A percentile compares a stretch with the other conserved stretches of the same genome.
These are phyloP conservation scores for Orychophragmus violaceus DNA, from an alignment of 345 rosid species.

Conservation along the genomic window DNA sequence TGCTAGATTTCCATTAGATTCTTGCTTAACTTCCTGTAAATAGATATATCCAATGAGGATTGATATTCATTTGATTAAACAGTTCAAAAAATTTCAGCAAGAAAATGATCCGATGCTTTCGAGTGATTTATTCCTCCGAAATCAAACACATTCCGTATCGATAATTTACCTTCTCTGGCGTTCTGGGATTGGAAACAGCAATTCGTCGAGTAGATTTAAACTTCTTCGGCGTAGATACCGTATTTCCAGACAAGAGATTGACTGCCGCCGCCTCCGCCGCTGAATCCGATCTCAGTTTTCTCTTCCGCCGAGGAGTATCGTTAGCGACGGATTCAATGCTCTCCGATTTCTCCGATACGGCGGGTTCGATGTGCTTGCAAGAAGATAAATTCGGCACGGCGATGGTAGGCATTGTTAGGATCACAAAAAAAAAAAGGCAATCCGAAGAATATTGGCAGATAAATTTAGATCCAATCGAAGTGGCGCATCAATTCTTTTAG, in stretches of 20 bases:
- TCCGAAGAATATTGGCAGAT: not conserved
- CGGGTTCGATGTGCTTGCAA: conserved; percentile 12
- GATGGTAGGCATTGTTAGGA: conserved; percentile 47
- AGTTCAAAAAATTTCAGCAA: not conserved
- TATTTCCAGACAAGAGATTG: not conserved
- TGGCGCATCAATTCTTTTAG: not conserved
- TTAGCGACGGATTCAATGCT: conserved; percentile 20
- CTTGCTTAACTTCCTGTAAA: conserved; percentile 28
- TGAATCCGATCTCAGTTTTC: conserved; percentile 43
- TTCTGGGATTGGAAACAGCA: conserved; percentile 11
- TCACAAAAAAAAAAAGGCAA: not conserved
- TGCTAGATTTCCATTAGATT: not conserved
- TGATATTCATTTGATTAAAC: not conserved
- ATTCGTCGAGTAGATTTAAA: conserved; percentile 40
- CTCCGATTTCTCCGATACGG: conserved; percentile 25
- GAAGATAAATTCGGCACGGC: conserved; percentile 36
- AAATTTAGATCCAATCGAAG: not conserved
- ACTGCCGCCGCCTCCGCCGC: not conserved
- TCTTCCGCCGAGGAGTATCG: conserved; percentile 36
- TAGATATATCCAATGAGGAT: not conserved
- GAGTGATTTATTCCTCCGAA: not conserved
- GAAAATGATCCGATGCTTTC: not conserved
- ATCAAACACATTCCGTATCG: not conserved
- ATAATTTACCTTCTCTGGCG: not conserved
- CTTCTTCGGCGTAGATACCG: conserved; percentile 29